Evolutionary conservation across 352 stramenopile species (phyloP).

Genomic region (Globisporangium takayamanum): DNA sequence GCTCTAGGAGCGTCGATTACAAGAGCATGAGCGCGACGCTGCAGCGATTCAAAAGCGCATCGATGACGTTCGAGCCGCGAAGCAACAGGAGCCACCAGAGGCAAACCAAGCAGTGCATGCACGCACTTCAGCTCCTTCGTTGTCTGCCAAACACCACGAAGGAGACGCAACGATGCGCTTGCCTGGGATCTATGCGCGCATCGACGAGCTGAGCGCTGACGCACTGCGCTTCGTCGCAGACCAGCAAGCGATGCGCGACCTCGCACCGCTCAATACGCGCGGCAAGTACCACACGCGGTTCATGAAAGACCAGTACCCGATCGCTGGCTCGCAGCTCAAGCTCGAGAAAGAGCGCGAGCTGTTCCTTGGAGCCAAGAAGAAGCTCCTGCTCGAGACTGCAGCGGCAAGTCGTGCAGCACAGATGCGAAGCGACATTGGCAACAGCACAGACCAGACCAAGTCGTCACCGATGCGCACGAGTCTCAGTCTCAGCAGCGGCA

Average conservation of each 20-base stretch:
- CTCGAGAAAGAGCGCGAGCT: constrained; percentile 62
- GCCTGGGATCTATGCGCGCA: constrained; percentile 39
- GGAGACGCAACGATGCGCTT: background rate
- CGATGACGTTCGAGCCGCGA: constrained; percentile 16
- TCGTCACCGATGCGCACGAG: constrained; percentile 4
- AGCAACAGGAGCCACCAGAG: constrained; percentile 7
- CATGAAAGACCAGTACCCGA: constrained; percentile 67
- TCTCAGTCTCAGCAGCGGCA: constrained; percentile 6
- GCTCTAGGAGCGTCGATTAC: constrained; percentile 25
- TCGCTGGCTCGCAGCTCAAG: constrained; percentile 61
- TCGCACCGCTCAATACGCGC: constrained; percentile 36
- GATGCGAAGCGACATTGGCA: background rate
- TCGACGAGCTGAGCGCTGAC: constrained; percentile 36
- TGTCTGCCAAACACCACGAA: background rate
- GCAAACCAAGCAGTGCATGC: background rate
- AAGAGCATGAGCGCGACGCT: constrained; percentile 23
- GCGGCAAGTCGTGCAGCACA: background rate
- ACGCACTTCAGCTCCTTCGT: background rate
- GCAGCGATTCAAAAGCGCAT: constrained; percentile 22
- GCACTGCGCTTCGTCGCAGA: constrained; percentile 41
- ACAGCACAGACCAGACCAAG: background rate
- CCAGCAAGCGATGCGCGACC: constrained; percentile 24
- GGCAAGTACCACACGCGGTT: constrained; percentile 68
- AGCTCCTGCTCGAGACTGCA: constrained; percentile 35
- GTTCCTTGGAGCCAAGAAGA: constrained; percentile 56